Conservation (phyloP, 2,329 filamentous ascomycete genomes). For the Drechslerella coelobrocha region DNA sequence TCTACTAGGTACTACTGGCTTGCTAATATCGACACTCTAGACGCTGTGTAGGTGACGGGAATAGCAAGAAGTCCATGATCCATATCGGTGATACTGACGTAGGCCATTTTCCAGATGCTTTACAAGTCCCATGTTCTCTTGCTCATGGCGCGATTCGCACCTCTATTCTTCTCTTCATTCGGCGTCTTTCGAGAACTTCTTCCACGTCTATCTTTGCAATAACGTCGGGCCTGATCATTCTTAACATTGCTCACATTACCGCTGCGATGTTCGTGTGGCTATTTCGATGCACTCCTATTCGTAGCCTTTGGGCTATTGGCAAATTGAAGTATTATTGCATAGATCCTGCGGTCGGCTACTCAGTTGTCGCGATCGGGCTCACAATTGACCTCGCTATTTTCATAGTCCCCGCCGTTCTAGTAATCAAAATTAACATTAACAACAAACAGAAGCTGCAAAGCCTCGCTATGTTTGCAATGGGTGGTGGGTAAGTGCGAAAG, state of each 20-base stretch:
- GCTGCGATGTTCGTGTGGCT: conserved; percentile 9
- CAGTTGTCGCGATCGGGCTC: conserved; percentile 15
- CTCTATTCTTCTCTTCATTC: conserved; percentile 25
- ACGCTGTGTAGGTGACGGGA: conserved; percentile 6
- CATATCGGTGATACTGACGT: background rate
- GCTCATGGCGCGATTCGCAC: conserved; percentile 19
- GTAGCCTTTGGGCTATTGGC: conserved; percentile 1
- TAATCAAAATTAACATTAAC: conserved; percentile 9
- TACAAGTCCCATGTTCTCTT: conserved; percentile 18
- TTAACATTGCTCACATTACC: conserved; percentile 19
- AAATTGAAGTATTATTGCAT: conserved; percentile 7
- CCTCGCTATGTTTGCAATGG: conserved; percentile 26
- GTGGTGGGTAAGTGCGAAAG: conserved; percentile 21
- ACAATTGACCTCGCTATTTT: conserved; percentile 28
- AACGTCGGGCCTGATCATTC: conserved; percentile 3
- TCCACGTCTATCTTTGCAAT: conserved; percentile 6
- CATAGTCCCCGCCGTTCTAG: conserved; percentile 14
- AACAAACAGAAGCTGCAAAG: conserved; percentile 29
- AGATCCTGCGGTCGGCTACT: conserved; percentile 1
- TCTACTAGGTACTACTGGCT: background rate
- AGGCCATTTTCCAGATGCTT: conserved; percentile 8
- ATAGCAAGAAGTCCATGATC: background rate
- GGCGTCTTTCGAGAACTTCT: conserved; percentile 5
- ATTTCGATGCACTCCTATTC: conserved; percentile 19
- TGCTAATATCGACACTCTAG: conserved; percentile 7